Base-by-base conservation (phyloP, 2,329 filamentous ascomycete species). In the Aureobasidium sp. region DNA sequence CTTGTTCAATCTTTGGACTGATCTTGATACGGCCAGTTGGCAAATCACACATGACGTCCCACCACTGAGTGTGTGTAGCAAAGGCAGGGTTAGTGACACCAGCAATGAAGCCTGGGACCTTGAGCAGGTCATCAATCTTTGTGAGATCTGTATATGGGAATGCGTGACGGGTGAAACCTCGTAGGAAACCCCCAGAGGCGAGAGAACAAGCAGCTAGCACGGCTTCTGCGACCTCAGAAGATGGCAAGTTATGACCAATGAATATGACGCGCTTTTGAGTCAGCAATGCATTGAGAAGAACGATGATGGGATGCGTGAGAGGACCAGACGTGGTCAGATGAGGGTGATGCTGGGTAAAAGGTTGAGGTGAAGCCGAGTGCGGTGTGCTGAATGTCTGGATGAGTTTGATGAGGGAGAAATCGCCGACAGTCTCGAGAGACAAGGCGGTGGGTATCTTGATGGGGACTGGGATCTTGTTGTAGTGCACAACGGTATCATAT, bases 71-170 rank as follows among this genome's bases (percentile, higher is more conserved):
- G 74, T 98, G 95, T 74, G 94, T 90, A 68, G 95, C 94, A 77
- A 99, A 99, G 0, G 94, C 95, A 8, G 96, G 96, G 75, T 99
- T 99, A 1, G 95, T 99, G 47, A 99, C 96, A 66, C 96, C 96
- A 3, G 96, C 96, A 72, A 99, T 97, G 79, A 99, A 99, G 2
- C 96, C 96, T 9, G 96, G 95, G 0, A 99, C 96, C 73, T 97
- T 95, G 55, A 99, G 86, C 15, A 99, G 87, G 76, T 98, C 96
- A 71, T 99, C 96, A 67, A 99, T 95, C 80, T 99, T 99, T 69
- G 94, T 98, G 50, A 99, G 85, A 81, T 99, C 96, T 1, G 96
- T 99, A 76, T 99, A 99, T 2, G 96, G 96, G 76, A 99, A 99
- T 0, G 96, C 96, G 80, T 98, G 94, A 23, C 96, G 89, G 11